Evolutionary conservation across 2,329 filamentous ascomycete genomes (phyloP).

Genomic region (Geosmithia putterillii): DNA sequence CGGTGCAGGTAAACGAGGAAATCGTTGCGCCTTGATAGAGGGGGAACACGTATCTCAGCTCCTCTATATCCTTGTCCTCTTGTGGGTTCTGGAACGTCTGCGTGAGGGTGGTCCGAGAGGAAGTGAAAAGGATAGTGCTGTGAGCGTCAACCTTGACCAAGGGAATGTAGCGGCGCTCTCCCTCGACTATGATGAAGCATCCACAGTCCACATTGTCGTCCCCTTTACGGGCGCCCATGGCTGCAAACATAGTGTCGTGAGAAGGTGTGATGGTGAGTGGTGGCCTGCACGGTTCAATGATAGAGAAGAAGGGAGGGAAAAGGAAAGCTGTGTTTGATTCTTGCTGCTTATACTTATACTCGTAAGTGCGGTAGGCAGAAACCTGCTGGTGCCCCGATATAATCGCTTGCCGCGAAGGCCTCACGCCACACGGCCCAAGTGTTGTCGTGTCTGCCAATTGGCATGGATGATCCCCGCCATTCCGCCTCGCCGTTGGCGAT

Average conservation of each 20-base stretch:
- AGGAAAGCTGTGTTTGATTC: no score
- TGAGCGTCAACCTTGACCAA: conserved; percentile 45
- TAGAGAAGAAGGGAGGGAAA: no score
- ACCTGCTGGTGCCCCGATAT: no score
- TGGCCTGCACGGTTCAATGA: no score
- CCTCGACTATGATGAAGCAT: conserved; percentile 16
- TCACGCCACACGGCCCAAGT: no score
- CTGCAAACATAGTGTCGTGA: background rate
- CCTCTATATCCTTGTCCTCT: conserved; percentile 9
- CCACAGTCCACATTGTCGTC: conserved; percentile 13
- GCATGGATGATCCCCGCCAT: no score
- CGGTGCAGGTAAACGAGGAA: conserved; percentile 51
- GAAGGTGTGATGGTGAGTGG: no score
- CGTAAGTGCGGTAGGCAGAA: no score
- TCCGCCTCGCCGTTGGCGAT: no score
- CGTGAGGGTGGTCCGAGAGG: conserved; percentile 30
- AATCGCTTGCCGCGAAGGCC: no score
- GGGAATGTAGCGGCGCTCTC: conserved; percentile 35
- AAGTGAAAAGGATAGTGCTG: conserved; percentile 46
- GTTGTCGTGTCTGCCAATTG: no score
- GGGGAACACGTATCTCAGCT: conserved; percentile 57
- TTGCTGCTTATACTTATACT: no score
- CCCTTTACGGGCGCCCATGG: background rate
- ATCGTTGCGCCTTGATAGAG: conserved; percentile 62
- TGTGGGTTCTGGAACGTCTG: conserved; percentile 52